A percentile compares a stretch with the other conserved stretches of the same genome.
phyloP scores from a whole-genome alignment of 805 yeast genomes.

The Tetrapisispora phaffii region DNA sequence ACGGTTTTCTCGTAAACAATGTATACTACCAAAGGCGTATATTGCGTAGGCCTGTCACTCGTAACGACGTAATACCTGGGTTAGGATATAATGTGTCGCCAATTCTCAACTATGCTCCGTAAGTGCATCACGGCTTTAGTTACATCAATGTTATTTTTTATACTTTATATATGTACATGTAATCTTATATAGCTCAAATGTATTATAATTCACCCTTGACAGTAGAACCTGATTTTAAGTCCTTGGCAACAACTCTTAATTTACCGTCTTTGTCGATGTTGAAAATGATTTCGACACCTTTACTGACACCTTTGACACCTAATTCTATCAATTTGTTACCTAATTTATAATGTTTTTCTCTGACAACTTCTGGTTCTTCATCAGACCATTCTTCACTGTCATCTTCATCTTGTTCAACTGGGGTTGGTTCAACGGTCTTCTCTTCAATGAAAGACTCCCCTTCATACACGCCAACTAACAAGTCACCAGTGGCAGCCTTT shows the following conservation, averaged over 20 bases:
- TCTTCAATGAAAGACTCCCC: constrained; percentile 79
- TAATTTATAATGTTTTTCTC: constrained; percentile 63
- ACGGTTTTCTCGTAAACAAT: too few species aligned
- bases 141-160: too few species aligned
- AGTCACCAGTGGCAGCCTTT: constrained; percentile 50
- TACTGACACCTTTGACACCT: constrained; percentile 53
- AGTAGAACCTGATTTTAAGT: constrained; percentile 48
- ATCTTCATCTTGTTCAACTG: constrained; percentile 38
- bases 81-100: too few species aligned
- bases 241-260: constrained; percentile 52
- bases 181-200: not conserved
- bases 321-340: constrained; percentile 71
- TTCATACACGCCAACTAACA: constrained; percentile 66
- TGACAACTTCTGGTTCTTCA: constrained; percentile 83
- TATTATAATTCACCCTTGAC: constrained; percentile 43
- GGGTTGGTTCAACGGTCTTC: constrained; percentile 50
- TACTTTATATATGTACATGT: not conserved
- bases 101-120: too few species aligned
- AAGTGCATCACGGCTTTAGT: too few species aligned
- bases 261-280: constrained; percentile 52
- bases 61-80: too few species aligned
- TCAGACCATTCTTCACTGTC: constrained; percentile 39
- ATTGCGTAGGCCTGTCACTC: too few species aligned
- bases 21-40: too few species aligned
- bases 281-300: constrained; percentile 51